A percentile compares a stretch with the other conserved stretches of the same genome.
phyloP scores from a whole-genome alignment of 139 green algal species.

The Trebouxia sp. region DNA sequence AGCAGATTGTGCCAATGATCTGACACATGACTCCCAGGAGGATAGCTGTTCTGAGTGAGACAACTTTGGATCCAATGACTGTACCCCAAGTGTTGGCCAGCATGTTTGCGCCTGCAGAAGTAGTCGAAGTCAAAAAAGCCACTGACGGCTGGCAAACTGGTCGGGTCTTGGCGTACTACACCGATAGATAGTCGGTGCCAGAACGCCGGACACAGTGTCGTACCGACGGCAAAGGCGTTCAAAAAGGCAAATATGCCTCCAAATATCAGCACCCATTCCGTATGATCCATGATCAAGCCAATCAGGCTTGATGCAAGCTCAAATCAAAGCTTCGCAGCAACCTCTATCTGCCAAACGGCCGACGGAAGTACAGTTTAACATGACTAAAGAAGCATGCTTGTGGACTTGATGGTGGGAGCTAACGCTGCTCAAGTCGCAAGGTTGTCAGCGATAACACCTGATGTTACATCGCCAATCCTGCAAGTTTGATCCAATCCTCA shows the following conservation, averaged over 20 bases:
- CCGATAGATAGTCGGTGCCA: too few species aligned
- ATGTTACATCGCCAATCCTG: neutral
- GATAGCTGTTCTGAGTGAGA: neutral
- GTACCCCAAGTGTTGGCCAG: neutral
- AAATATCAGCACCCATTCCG: neutral
- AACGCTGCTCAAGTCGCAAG: too few species aligned
- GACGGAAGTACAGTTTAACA: too few species aligned
- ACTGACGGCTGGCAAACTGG: too few species aligned
- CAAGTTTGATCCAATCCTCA: neutral
- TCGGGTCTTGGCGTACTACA: too few species aligned
- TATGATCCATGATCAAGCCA: neutral
- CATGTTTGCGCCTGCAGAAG: neutral
- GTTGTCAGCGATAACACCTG: too few species aligned
- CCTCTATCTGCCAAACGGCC: neutral
- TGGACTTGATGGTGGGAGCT: too few species aligned
- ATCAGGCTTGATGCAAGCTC: neutral
- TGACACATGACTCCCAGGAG: neutral
- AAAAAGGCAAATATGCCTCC: constrained; percentile 6
- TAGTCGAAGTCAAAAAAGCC: too few species aligned
- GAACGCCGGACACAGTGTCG: neutral
- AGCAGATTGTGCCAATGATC: neutral
- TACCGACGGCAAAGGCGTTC: constrained; percentile 13
- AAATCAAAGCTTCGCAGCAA: neutral
- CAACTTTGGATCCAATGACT: neutral
- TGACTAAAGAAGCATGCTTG: neutral